Base-by-base conservation (phyloP, 352 stramenopile genomes). In the Globisporangium recalcitrans region DNA sequence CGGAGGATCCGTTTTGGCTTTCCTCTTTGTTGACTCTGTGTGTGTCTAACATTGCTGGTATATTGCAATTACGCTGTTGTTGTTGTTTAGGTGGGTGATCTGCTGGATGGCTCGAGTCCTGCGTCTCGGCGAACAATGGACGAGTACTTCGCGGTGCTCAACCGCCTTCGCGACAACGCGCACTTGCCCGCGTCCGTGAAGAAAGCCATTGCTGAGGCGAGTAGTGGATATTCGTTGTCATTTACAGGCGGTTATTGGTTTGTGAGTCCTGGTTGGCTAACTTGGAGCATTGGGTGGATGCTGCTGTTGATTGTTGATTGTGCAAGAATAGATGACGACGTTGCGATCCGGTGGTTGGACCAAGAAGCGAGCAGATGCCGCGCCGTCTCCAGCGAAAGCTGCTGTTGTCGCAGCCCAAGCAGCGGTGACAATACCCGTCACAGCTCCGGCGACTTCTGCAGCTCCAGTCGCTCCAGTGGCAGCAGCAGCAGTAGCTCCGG, bases 71-170 rank as follows among this genome's bases (percentile, higher is more conserved):
- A 44, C 38, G 6, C 3, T 44, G 38, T 44, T 44, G 38, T n/a
- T n/a, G n/a, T n/a, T 44, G 38, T 64, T 2, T 56, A 91, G 82
- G 78, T 93, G 31, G 84, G 84, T 21, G 84, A 93, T 68, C 65
- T 93, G 44, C 72, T 93, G 29, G 84, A 93, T 52, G 82, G 84
- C 8, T 93, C 82, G 14, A 91, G 82, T 67, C 84, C 84, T n/a
- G 84, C 84, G 19, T 93, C 84, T 24, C 67, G 84, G 36, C 71
- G 81, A 71, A 93, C 78, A 19, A 91, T 90, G 84, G 84, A 93
- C 59, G 84, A 93, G 44, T 93, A 93, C 64, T 91, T 93, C 48
- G 72, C 77, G 31, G 82, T 89, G 13, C 65, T 93, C 8, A 57
- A 78, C 36, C 82, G 82, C 10, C 74, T 93, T 46, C 61, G 65